A percentile compares a stretch with the other conserved stretches of the same genome.
phyloP scores from a whole-genome alignment of 352 stramenopile genomes.

The Globisporangium recalcitrans region DNA sequence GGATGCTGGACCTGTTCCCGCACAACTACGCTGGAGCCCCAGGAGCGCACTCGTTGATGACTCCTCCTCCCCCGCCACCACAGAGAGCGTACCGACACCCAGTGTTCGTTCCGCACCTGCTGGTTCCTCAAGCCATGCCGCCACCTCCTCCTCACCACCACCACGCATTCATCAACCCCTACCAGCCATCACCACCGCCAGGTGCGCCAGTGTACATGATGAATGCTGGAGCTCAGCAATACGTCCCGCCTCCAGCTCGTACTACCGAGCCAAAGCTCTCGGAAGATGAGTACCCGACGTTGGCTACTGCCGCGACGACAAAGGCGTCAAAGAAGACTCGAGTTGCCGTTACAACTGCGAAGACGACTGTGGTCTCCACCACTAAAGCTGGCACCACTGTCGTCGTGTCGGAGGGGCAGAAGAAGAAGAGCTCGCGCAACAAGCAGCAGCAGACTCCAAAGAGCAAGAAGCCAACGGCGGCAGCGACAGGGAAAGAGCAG shows the following conservation, averaged over 20 bases:
- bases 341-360: not conserved
- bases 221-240: not conserved
- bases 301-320: slow-evolving; percentile 12
- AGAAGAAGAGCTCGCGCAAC: slow-evolving; percentile 15
- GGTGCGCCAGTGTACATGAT: not conserved
- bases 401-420: slow-evolving; percentile 11
- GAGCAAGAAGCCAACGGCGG: slow-evolving; percentile 7
- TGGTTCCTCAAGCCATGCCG: slow-evolving; percentile 8
- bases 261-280: slow-evolving; percentile 1
- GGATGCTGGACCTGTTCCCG: slow-evolving; percentile 43
- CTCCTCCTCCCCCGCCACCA: slow-evolving; percentile 4
- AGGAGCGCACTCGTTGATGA: not conserved
- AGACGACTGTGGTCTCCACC: not conserved
- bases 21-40: slow-evolving; percentile 32
- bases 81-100: slow-evolving; percentile 2
- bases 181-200: slow-evolving; percentile 10
- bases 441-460: slow-evolving; percentile 8
- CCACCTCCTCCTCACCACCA: slow-evolving; percentile 19
- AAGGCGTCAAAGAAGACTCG: slow-evolving; percentile 9
- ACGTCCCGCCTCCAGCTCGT: not conserved
- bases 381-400: not conserved
- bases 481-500: slow-evolving; percentile 14
- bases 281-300: slow-evolving; percentile 25
- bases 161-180: slow-evolving; percentile 22
- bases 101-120: not conserved